Evolutionary conservation across 805 yeast species (phyloP).

Genomic region (Lachancea sp.): DNA sequence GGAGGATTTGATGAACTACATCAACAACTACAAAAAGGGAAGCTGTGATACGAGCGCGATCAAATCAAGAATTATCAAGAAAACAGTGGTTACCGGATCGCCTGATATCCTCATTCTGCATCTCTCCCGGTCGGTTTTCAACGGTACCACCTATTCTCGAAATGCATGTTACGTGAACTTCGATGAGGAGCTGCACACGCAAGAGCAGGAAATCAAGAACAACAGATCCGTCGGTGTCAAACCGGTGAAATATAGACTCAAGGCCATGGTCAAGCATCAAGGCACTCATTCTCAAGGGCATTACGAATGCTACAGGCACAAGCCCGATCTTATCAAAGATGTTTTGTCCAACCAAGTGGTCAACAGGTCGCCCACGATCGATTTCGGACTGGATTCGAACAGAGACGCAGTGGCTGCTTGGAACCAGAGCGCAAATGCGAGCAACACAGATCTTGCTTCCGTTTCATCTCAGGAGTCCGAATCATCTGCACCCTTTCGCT

Average conservation of each 20-base stretch:
- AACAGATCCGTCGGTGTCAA: slow-evolving; percentile 15
- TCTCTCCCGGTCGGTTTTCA: slow-evolving; percentile 74
- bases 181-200: slow-evolving; percentile 51
- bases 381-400: slow-evolving; percentile 12
- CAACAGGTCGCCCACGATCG: slow-evolving; percentile 29
- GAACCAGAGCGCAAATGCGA: slow-evolving; percentile 7
- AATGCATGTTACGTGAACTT: slow-evolving; percentile 69
- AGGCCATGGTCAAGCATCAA: slow-evolving; percentile 73
- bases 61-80: slow-evolving; percentile 62
- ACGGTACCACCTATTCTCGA: slow-evolving; percentile 59
- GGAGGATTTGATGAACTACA: slow-evolving; percentile 40
- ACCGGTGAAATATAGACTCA: slow-evolving; percentile 48
- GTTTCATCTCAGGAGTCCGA: slow-evolving; percentile 10
- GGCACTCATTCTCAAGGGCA: slow-evolving; percentile 90
- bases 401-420: slow-evolving; percentile 12
- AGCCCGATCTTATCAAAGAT: slow-evolving; percentile 47
- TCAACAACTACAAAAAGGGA: slow-evolving; percentile 40
- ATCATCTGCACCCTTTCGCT: slow-evolving; percentile 8
- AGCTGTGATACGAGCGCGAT: slow-evolving; percentile 42
- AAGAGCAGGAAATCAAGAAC: slow-evolving; percentile 29
- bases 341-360: slow-evolving; percentile 22
- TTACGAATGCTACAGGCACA: slow-evolving; percentile 79
- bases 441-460: slow-evolving; percentile 7
- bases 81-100: slow-evolving; percentile 51
- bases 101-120: slow-evolving; percentile 78